Conservation (phyloP, 768 basidiomycete species). For the Leucocoprinus sp. region DNA sequence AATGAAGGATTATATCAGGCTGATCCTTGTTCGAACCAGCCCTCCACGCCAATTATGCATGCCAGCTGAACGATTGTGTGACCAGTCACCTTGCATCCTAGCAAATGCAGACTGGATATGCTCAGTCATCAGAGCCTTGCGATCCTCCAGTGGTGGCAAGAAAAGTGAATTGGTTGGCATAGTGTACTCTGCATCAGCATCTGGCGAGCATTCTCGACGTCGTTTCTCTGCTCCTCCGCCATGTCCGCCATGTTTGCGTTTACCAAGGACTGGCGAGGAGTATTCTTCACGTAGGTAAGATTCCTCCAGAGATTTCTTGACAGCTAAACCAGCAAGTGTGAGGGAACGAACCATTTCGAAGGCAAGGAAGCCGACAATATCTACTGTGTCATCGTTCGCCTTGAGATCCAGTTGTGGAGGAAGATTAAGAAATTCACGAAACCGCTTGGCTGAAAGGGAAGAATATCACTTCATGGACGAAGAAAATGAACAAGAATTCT, state of each 20-base stretch:
- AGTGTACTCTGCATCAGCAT: conserved; percentile 53
- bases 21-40: conserved; percentile 68
- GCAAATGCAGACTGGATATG: conserved; percentile 91
- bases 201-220: conserved; percentile 52
- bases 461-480: too few species aligned
- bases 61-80: conserved; percentile 72
- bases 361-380: conserved; percentile 94
- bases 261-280: conserved; percentile 56
- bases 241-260: conserved; percentile 48
- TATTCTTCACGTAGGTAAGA: conserved; percentile 60
- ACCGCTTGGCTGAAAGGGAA: conserved; percentile 66
- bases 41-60: conserved; percentile 90
- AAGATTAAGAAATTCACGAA: conserved; percentile 89
- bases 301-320: conserved; percentile 74
- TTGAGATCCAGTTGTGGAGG: conserved; percentile 81
- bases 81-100: conserved; percentile 83
- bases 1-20: conserved; percentile 50
- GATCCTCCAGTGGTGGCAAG: conserved; percentile 72
- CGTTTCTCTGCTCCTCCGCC: conserved; percentile 45
- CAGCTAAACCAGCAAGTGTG: conserved; percentile 78
- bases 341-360: conserved; percentile 97
- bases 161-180: conserved; percentile 69
- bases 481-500: too few species aligned
- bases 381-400: conserved; percentile 89
- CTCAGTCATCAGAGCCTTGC: conserved; percentile 69